Conservation (phyloP, 257 asterid genomes). For the Salvia miltiorrhiza region DNA sequence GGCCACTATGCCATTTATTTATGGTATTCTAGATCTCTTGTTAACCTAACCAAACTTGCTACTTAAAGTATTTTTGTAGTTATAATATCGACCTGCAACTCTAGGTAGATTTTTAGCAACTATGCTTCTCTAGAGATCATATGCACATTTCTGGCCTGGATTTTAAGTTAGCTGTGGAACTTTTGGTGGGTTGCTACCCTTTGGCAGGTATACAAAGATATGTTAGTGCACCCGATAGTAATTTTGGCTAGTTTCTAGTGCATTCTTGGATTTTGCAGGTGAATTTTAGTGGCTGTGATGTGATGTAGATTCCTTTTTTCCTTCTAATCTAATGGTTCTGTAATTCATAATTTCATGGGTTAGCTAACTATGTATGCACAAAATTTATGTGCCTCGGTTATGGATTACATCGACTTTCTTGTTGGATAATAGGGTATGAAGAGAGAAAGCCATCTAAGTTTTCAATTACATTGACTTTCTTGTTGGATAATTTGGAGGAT, state of each 20-base stretch:
- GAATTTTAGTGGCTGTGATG: not conserved
- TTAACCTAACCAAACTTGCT: not conserved
- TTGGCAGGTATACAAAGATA: not conserved
- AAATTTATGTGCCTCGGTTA: not conserved
- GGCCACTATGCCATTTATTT: not conserved
- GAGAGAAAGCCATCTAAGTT: not conserved
- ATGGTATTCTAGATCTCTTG: not conserved
- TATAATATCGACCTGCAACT: not conserved
- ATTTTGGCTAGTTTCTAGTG: not conserved
- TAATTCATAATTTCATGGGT: not conserved
- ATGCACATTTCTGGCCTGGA: not conserved
- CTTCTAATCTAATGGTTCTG: not conserved
- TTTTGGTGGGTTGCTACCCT: not conserved
- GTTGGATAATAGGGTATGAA: not conserved
- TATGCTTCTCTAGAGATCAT: not conserved
- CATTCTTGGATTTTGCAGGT: not conserved
- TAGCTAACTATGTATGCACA: not conserved
- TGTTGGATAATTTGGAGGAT: not conserved
- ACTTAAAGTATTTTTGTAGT: not conserved
- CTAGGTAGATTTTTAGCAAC: not conserved
- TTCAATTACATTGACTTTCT: not conserved
- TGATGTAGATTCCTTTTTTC: not conserved
- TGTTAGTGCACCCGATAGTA: not conserved
- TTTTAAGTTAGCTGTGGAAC: not conserved
- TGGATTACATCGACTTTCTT: not conserved